Conservation (phyloP, 257 asterid species). For the Voacanga thouarsii region DNA sequence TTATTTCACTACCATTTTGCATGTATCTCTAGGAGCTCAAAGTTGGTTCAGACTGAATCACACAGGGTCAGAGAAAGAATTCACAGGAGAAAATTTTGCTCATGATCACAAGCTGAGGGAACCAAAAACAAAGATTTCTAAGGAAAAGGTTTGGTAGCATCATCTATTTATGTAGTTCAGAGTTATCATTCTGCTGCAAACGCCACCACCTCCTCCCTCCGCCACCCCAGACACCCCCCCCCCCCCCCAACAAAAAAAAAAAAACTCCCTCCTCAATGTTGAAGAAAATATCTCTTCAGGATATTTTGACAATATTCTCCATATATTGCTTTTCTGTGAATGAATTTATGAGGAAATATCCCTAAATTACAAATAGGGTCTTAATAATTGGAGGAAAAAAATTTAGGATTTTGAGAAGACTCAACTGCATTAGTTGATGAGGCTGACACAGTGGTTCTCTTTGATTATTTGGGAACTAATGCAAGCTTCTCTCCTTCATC, state of each 20-base stretch:
- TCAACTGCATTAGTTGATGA: not conserved
- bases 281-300: no score
- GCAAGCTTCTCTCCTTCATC: not conserved
- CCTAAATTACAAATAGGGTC: not conserved
- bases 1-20: conserved; percentile 17
- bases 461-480: not conserved
- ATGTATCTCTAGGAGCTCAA: conserved; percentile 43
- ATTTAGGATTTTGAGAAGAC: no score
- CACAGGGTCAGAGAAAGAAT: conserved; percentile 36
- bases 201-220: not conserved
- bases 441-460: not conserved
- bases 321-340: not conserved
- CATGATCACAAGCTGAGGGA: conserved; percentile 40
- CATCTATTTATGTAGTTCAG: not conserved
- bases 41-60: conserved; percentile 27
- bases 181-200: not conserved
- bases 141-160: conserved; percentile 51
- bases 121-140: conserved; percentile 46
- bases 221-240: no score
- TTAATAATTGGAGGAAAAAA: not conserved
- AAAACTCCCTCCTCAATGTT: no score
- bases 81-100: conserved; percentile 21
- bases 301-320: not conserved
- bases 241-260: no score
- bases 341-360: not conserved